These are phyloP conservation scores for Emergomyces orientalis DNA, from an alignment of 2,329 filamentous ascomycete genomes.

Conservation along the genomic window DNA sequence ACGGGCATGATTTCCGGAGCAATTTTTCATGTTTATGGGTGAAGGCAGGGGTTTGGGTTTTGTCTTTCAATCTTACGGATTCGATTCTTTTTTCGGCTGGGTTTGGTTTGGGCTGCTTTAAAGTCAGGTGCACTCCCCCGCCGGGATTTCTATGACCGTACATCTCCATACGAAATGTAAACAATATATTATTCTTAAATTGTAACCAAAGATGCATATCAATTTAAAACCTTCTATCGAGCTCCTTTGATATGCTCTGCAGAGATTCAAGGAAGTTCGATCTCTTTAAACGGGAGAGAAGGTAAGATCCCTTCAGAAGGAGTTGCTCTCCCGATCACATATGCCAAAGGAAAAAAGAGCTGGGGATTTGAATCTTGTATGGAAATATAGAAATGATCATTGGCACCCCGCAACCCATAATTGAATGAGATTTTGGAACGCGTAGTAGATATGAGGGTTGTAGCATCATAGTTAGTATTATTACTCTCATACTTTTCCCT, in stretches of 20 bases:
- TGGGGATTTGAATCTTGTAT: not conserved
- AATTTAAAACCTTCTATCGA: not conserved
- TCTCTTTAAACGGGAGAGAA: not conserved
- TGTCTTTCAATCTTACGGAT: not conserved
- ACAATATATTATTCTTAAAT: not conserved
- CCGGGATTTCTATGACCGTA: not conserved
- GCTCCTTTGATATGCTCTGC: not conserved
- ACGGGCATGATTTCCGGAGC: not conserved
- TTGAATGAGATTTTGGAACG: not conserved
- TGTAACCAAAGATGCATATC: not conserved
- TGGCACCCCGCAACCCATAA: not conserved
- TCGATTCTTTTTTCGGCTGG: not conserved
- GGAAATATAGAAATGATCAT: not conserved
- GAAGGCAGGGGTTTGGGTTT: not conserved
- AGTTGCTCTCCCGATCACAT: not conserved
- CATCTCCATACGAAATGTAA: not conserved
- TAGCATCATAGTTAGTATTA: not conserved
- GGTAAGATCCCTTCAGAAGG: not conserved
- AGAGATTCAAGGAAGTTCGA: not conserved
- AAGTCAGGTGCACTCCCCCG: not conserved
- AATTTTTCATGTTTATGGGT: not conserved
- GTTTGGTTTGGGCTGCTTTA: not conserved
- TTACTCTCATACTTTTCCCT: no score
- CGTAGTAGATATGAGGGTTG: not conserved
- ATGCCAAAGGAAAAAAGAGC: not conserved